Percentiles rank a stretch among this genome's conserved stretches.
phyloP scores from a whole-genome alignment of 1,284 basidiomycete genomes.

The Puccinia coronata region DNA sequence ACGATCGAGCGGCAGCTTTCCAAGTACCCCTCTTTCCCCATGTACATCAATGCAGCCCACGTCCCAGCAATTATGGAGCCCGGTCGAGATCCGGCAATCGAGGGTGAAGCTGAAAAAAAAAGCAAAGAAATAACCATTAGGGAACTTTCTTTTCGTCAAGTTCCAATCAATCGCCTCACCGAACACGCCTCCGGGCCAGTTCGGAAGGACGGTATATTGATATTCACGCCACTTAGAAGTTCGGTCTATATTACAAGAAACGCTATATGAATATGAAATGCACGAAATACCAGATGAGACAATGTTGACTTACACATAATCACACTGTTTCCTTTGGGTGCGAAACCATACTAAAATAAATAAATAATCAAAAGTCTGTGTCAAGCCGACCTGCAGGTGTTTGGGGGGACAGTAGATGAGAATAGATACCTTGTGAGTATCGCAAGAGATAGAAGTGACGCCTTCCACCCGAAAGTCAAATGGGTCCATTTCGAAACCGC shows the following conservation, averaged over 20 bases:
- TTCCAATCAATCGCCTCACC: slow-evolving; percentile 15
- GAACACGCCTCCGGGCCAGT: slow-evolving; percentile 59
- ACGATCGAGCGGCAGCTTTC: slow-evolving; percentile 83
- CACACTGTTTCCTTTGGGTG: slow-evolving; percentile 68
- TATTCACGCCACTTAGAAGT: slow-evolving; percentile 54
- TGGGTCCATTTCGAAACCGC: slow-evolving; percentile 61
- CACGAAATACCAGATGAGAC: neutral
- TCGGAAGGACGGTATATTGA: slow-evolving; percentile 58
- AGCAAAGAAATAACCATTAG: no score
- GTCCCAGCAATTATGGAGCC: slow-evolving; percentile 90
- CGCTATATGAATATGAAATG: slow-evolving; percentile 33
- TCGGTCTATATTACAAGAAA: slow-evolving; percentile 52
- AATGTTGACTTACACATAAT: slow-evolving; percentile 23
- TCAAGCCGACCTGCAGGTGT: neutral
- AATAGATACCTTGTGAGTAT: slow-evolving; percentile 76
- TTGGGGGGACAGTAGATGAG: slow-evolving; percentile 4
- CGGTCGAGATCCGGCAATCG: slow-evolving; percentile 65
- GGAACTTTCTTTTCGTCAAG: no score
- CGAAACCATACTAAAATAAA: slow-evolving; percentile 80
- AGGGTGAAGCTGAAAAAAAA: slow-evolving; percentile 53
- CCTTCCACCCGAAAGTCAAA: slow-evolving; percentile 90
- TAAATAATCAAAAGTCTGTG: neutral
- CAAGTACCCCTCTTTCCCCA: slow-evolving; percentile 90
- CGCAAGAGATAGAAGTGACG: slow-evolving; percentile 68
- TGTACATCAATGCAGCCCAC: slow-evolving; percentile 92